Conservation (phyloP, 805 yeast species). For the Babjeviella inositovora region DNA sequence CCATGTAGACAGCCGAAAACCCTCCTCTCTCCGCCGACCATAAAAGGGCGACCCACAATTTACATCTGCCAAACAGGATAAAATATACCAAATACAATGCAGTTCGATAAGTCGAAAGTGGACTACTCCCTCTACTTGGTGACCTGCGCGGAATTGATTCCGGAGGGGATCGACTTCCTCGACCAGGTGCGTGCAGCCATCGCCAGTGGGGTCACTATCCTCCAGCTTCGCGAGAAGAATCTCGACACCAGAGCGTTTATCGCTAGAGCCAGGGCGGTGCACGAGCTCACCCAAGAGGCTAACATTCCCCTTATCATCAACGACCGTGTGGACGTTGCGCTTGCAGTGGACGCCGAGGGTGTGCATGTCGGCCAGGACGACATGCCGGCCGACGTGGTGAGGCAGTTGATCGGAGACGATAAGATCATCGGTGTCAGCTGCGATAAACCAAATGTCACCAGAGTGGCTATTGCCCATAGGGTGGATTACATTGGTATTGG, state of each 20-base stretch:
- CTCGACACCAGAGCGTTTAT: conserved; percentile 56
- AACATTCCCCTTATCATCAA: conserved; percentile 71
- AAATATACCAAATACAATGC: no score
- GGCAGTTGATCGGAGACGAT: conserved; percentile 52
- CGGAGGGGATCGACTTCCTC: conserved; percentile 33
- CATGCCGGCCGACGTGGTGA: conserved; percentile 43
- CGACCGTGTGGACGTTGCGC: conserved; percentile 77
- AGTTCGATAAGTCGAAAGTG: conserved; percentile 6
- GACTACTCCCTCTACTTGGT: conserved; percentile 63
- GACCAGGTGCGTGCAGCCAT: conserved; percentile 52
- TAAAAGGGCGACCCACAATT: no score
- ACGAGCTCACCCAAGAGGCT: conserved; percentile 37
- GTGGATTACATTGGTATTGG: conserved; percentile 83
- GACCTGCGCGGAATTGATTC: conserved; percentile 66
- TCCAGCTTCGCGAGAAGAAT: conserved; percentile 73
- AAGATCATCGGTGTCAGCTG: conserved; percentile 75
- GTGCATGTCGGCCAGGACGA: conserved; percentile 91
- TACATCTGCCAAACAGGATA: no score
- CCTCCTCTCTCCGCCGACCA: no score
- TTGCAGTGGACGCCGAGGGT: conserved; percentile 83
- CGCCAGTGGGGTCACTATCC: conserved; percentile 59
- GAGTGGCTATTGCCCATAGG: conserved; percentile 26
- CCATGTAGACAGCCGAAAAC: no score
- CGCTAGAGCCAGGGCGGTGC: conserved; percentile 40
- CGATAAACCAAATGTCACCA: conserved; percentile 37